Percentiles rank a stretch among this genome's conserved stretches.
Conservation (phyloP, 345 rosid genomes). For the Gossypium herbaceum region DNA sequence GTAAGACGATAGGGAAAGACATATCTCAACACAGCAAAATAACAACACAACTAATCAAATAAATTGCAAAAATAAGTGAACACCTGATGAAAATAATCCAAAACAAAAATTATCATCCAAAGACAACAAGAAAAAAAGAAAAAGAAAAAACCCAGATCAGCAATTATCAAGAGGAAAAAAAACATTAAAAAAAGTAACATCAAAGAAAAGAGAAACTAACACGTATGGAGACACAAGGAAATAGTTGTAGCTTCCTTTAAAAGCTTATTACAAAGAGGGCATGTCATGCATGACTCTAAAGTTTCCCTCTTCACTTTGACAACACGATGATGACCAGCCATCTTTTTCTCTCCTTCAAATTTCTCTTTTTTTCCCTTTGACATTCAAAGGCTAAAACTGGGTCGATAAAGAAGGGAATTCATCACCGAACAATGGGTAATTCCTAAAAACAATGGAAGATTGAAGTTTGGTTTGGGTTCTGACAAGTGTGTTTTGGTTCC, state of each 20-base stretch:
- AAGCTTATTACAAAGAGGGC: constrained; percentile 63
- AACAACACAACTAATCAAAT: not conserved
- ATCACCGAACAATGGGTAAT: not conserved
- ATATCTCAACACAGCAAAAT: not conserved
- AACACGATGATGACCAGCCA: constrained; percentile 37
- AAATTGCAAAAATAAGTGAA: constrained; percentile 8
- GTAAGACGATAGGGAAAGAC: not conserved
- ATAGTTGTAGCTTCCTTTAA: constrained; percentile 68
- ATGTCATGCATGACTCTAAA: constrained; percentile 67
- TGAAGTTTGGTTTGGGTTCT: not conserved
- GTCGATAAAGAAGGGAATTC: not conserved
- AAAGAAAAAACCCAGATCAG: constrained; percentile 18
- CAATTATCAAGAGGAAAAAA: not conserved
- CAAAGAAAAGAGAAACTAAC: constrained; percentile 35
- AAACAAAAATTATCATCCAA: constrained; percentile 13
- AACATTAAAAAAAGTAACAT: not conserved
- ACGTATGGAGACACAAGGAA: constrained; percentile 74
- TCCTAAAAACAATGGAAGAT: not conserved
- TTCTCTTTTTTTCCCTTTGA: not conserved
- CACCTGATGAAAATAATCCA: constrained; percentile 20
- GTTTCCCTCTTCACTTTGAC: constrained; percentile 49
- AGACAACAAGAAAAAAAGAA: not conserved
- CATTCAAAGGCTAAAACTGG: constrained; percentile 13
- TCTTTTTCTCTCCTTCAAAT: not conserved
- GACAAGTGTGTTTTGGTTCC: constrained; percentile 6